A percentile compares a stretch with the other conserved stretches of the same genome.
These are phyloP conservation scores for Entomortierella parvispora DNA, from an alignment of 192 early-diverging fungal genomes.

Conservation along the genomic window DNA sequence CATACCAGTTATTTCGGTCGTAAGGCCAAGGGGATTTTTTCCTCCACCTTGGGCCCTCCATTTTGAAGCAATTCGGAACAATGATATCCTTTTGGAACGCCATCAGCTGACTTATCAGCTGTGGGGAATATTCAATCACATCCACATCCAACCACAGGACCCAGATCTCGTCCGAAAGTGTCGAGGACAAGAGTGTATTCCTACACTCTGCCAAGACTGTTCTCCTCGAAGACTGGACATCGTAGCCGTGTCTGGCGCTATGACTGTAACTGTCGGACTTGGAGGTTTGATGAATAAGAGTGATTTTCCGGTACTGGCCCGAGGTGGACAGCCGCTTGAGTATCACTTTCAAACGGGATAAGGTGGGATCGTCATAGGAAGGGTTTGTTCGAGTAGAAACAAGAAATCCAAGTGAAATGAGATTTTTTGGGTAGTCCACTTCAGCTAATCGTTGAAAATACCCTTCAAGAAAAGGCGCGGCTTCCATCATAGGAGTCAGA, in stretches of 20 bases:
- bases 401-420: conserved; percentile 74
- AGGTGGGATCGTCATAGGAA: conserved; percentile 62
- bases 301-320: conserved; percentile 62
- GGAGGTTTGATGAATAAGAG: conserved; percentile 67
- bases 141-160: conserved; percentile 81
- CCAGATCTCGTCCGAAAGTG: conserved; percentile 72
- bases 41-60: conserved; percentile 51
- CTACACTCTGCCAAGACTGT: conserved; percentile 69
- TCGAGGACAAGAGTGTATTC: conserved; percentile 67
- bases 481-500: conserved; percentile 74
- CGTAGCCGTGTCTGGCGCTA: conserved; percentile 66
- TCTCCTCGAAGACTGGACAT: conserved; percentile 67
- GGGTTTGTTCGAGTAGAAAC: conserved; percentile 59
- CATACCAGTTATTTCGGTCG: conserved; percentile 78
- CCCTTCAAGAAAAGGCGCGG: conserved; percentile 61
- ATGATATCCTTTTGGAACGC: conserved; percentile 73
- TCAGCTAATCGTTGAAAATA: conserved; percentile 69
- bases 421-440: conserved; percentile 67
- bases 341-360: conserved; percentile 49
- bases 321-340: conserved; percentile 1
- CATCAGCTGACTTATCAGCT: conserved; percentile 69
- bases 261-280: conserved; percentile 59
- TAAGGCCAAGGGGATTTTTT: conserved; percentile 63
- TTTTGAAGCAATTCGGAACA: conserved; percentile 68
- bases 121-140: conserved; percentile 72